These are phyloP conservation scores for Melocanna baccifera DNA, from an alignment of 176 grass and related monocot species.

Conservation along the genomic window DNA sequence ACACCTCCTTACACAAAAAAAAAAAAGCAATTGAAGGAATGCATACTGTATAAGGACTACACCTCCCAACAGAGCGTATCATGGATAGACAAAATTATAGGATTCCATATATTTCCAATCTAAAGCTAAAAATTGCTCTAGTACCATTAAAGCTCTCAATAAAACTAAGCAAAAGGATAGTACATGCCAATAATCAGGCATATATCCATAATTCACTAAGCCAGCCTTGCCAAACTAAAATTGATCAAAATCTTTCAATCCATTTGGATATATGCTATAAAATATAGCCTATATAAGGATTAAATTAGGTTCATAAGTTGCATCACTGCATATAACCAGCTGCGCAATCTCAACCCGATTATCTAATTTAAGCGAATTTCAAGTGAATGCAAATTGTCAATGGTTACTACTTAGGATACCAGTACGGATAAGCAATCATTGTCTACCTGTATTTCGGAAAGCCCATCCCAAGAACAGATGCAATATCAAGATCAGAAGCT, in stretches of 20 bases:
- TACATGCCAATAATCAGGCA: no score
- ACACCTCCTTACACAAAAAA: neutral
- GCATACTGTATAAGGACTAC: neutral
- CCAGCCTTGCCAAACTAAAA: no score
- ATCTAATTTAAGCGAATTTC: neutral
- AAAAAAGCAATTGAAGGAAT: neutral
- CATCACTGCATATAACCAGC: neutral
- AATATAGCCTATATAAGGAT: neutral
- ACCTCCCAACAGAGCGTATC: no score
- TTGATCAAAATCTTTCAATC: no score
- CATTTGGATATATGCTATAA: neutral
- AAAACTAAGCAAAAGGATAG: neutral
- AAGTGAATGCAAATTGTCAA: neutral
- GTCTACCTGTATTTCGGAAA: conserved; percentile 85
- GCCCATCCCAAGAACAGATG: conserved; percentile 93
- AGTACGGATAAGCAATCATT: conserved; percentile 3
- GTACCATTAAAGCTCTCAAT: neutral
- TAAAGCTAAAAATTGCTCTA: neutral
- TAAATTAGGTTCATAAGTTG: neutral
- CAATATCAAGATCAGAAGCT: conserved; percentile 83
- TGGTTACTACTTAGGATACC: neutral
- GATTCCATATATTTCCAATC: no score
- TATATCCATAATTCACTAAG: no score
- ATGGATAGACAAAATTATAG: no score
- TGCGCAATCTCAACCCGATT: neutral